Evolutionary conservation across 441 rosid species (phyloP), one percentile per base, ranked within the genome.

Genomic region (Pelargonium cotyledonis): DNA sequence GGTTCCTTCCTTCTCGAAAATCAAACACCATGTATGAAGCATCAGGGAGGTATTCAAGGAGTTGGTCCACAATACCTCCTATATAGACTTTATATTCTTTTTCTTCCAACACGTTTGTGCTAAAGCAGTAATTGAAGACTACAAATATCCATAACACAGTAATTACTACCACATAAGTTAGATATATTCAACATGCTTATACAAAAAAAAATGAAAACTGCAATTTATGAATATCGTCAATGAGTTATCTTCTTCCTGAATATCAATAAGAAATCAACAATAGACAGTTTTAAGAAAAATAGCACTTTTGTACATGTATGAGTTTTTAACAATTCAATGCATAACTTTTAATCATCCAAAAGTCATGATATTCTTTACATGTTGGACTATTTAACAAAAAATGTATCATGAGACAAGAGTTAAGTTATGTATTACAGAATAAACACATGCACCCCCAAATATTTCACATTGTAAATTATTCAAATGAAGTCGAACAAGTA

Each of bases 11-110:
- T 47, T 88, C 95, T 12, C 87, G 85, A 77, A 91, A 91, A 68
- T 91, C 90, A 74, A 94, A 91, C 77, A 88, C 96, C 94, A 94
- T 88, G 76, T 84, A 87, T 0, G 96, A 89, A 66, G 90, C 85
- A 70, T 84, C 84, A 9, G 84, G 86, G 44, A 82, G 83, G 68
- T 89, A 83, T 44, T 82, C 89, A 41, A 73, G 80, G 44, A 93
- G 86, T 80, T 89, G 91, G 70, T 79, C 73, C 69, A 83, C 88
- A 71, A 88, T 81, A 70, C 86, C 85, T 76, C 83, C 80, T 12
- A 88, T 79, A 70, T 91, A 86, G 61, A 76, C 76, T 75, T 80
- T 79, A 75, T 85, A 86, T 60, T 84, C 89, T 14, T 87, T 84
- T 0, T 78, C 88, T 69, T 83, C 91, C 76, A 77, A 74, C 78